Evolutionary conservation across 441 rosid species (phyloP).

Genomic region (Arabidopsis hybrid): DNA sequence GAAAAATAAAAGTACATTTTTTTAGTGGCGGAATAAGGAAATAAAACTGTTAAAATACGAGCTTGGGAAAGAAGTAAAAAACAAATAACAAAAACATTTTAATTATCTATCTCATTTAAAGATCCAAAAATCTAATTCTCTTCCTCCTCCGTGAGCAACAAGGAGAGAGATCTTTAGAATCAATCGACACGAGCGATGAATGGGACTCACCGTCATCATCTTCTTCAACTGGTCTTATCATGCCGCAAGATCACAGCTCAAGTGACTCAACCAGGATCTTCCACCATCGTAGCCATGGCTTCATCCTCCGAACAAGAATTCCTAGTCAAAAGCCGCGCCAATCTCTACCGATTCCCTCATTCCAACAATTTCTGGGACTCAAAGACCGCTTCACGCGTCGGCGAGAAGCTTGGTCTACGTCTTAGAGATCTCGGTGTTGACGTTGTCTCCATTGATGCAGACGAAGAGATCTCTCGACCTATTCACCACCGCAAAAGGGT

Average conservation of each 20-base stretch:
- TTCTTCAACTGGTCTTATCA: slow-evolving; percentile 73
- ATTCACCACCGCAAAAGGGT: slow-evolving; percentile 66
- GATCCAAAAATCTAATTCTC: neutral
- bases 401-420: slow-evolving; percentile 77
- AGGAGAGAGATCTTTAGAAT: neutral
- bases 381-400: slow-evolving; percentile 70
- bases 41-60: neutral
- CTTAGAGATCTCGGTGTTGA: slow-evolving; percentile 67
- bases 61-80: slow-evolving; percentile 31
- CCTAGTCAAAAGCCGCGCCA: slow-evolving; percentile 62
- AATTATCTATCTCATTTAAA: neutral
- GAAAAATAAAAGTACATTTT: neutral
- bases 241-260: slow-evolving; percentile 86
- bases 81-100: neutral
- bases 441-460: slow-evolving; percentile 56
- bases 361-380: slow-evolving; percentile 67
- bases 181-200: slow-evolving; percentile 38
- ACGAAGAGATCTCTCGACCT: slow-evolving; percentile 78
- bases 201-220: slow-evolving; percentile 48
- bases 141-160: neutral
- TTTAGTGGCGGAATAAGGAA: neutral
- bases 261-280: slow-evolving; percentile 62
- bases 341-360: slow-evolving; percentile 63
- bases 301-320: slow-evolving; percentile 79
- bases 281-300: slow-evolving; percentile 84